Evolutionary conservation across 2,329 filamentous ascomycete species (phyloP).

Genomic region (Fusarium annulatum): DNA sequence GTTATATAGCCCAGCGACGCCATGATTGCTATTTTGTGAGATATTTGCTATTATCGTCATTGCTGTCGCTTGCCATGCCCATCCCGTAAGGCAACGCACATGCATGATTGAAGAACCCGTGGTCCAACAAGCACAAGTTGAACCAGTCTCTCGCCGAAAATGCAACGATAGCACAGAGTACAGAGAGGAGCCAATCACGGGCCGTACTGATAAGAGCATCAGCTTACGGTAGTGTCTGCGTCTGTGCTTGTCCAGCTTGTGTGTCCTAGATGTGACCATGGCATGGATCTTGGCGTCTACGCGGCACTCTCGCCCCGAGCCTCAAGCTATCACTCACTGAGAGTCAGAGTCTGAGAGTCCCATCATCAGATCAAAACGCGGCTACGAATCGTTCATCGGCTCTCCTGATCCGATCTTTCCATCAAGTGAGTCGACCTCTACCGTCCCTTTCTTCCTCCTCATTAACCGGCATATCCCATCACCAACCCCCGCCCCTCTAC

Average conservation of each 20-base stretch:
- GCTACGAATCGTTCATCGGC: conserved; percentile 15
- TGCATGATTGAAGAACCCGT: conserved; percentile 4
- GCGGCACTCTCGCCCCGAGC: neutral
- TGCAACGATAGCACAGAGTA: neutral
- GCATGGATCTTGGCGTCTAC: conserved; percentile 15
- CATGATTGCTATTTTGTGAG: neutral
- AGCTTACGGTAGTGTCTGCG: conserved; percentile 20
- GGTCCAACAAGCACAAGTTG: neutral
- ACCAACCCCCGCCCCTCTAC: conserved; percentile 11
- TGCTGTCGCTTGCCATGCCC: neutral
- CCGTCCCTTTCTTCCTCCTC: neutral
- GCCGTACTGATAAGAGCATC: neutral
- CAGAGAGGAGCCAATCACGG: neutral
- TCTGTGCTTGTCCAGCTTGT: neutral
- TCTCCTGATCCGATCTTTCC: conserved; percentile 35
- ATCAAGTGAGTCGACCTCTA: conserved; percentile 24
- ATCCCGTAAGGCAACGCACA: neutral
- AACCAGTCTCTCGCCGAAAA: neutral
- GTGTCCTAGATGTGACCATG: neutral
- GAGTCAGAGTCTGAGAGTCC: neutral
- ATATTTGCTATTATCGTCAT: neutral
- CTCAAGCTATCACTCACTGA: neutral
- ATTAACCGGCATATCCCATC: conserved; percentile 1
- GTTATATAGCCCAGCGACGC: neutral
- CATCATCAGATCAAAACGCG: conserved; percentile 17